These are phyloP conservation scores for Mallotus nudiflorus DNA, from an alignment of 345 rosid genomes.

Conservation along the genomic window DNA sequence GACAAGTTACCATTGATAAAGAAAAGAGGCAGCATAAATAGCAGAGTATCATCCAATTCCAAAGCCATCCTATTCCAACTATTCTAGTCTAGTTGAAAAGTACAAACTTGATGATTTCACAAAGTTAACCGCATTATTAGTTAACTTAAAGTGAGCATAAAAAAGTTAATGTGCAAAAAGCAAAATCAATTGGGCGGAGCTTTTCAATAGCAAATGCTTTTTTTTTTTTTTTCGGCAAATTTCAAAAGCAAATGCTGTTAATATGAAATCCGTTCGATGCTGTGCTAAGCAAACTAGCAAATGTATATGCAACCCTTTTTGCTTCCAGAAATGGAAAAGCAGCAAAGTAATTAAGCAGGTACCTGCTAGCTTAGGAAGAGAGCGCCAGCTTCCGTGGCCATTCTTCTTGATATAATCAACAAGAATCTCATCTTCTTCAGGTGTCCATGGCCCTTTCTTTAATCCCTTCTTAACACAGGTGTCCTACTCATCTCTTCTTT, in stretches of 20 bases:
- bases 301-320: background rate
- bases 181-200: too few relatives aligned
- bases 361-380: conserved; percentile 39
- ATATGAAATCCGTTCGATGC: too few relatives aligned
- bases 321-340: background rate
- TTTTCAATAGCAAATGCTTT: too few relatives aligned
- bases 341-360: background rate
- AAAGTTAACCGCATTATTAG: too few relatives aligned
- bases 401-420: conserved; percentile 26
- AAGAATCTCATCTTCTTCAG: conserved; percentile 37
- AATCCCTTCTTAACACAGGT: conserved; percentile 40
- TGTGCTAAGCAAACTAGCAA: background rate
- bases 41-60: background rate
- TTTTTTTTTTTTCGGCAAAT: too few relatives aligned
- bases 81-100: too few relatives aligned
- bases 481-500: conserved; percentile 34
- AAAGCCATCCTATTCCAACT: background rate
- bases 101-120: background rate
- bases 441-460: conserved; percentile 41
- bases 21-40: background rate
- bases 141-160: too few relatives aligned
- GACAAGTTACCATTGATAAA: too few relatives aligned
- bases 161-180: too few relatives aligned
- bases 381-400: conserved; percentile 45
- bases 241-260: too few relatives aligned